These are phyloP conservation scores for Tetrahymena borealis DNA, from an alignment of 73 alveolate species.

Conservation along the genomic window DNA sequence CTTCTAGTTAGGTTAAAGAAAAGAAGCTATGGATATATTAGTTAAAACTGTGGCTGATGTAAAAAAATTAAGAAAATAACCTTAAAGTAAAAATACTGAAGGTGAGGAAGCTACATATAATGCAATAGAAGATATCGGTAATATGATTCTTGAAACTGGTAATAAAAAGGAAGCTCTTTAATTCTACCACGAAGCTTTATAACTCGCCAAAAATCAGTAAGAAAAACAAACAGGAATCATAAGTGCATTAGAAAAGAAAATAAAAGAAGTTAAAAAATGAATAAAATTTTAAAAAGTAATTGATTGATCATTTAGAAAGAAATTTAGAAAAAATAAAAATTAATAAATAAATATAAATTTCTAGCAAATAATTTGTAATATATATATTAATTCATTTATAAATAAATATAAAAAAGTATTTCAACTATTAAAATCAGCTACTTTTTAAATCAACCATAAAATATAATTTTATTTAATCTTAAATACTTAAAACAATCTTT, in stretches of 20 bases:
- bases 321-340: too few species aligned
- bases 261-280: background rate
- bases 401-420: too few species aligned
- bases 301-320: too few species aligned
- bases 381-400: too few species aligned
- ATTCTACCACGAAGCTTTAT: background rate
- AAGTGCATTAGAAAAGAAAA: background rate
- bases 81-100: background rate
- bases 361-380: too few species aligned
- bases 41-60: background rate
- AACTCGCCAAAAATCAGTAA: background rate
- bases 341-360: too few species aligned
- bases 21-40: background rate
- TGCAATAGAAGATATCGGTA: background rate
- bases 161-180: background rate
- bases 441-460: too few species aligned
- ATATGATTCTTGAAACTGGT: background rate
- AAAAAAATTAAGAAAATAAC: background rate
- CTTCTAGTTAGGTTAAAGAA: background rate
- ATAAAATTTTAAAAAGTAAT: too few species aligned
- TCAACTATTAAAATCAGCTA: too few species aligned
- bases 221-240: background rate
- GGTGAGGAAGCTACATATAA: background rate
- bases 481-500: too few species aligned
- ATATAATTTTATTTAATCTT: too few species aligned